These are phyloP conservation scores for Arxiozyma telluris DNA, from an alignment of 1,139 yeast species.

Conservation along the genomic window DNA sequence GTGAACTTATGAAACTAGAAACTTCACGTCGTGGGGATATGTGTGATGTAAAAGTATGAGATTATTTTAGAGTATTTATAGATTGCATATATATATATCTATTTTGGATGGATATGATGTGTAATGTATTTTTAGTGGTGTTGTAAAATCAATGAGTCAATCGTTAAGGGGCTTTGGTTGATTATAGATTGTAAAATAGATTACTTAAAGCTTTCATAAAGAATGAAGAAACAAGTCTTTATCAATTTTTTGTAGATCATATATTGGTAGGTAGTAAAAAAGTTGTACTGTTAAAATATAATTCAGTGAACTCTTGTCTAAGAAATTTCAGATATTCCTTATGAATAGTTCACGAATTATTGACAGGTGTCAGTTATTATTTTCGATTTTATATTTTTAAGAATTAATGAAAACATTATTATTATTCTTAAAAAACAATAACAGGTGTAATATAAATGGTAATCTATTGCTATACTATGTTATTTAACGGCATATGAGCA, in stretches of 20 bases:
- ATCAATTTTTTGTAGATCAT: no score
- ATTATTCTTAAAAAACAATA: no score
- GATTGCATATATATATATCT: neutral
- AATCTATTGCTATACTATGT: neutral
- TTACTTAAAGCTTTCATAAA: no score
- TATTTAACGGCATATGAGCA: neutral
- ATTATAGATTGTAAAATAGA: no score
- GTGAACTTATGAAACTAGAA: conserved; percentile 82
- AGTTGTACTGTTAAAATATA: no score
- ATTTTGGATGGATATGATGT: neutral
- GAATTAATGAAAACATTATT: neutral
- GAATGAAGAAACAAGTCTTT: no score
- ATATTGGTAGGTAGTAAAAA: neutral
- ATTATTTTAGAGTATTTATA: conserved; percentile 6
- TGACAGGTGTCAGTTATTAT: neutral
- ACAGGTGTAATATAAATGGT: neutral
- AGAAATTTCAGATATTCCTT: neutral
- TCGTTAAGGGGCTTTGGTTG: no score
- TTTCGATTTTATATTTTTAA: no score
- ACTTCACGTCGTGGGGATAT: conserved; percentile 59
- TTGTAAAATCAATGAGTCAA: no score
- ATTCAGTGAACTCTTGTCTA: neutral
- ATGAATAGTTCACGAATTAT: no score
- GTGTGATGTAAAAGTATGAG: conserved; percentile 30
- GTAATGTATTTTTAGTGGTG: no score